Conservation (phyloP, 2,329 filamentous ascomycete species). For the Lithohypha guttulata region DNA sequence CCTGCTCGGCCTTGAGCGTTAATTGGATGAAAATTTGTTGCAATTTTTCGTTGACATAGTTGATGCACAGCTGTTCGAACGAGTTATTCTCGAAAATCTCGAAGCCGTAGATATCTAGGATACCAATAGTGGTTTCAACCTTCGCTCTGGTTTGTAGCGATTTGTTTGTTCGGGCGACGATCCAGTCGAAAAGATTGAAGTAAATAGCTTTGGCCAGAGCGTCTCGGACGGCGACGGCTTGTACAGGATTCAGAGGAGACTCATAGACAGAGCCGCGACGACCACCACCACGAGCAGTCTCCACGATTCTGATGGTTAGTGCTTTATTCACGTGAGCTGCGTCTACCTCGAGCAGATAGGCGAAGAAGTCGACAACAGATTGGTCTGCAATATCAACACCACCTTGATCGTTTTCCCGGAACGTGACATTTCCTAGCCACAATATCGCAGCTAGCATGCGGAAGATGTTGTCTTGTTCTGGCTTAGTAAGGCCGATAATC, state of each 20-base stretch:
- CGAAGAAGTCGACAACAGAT: slow-evolving; percentile 87
- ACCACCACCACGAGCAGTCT: slow-evolving; percentile 52
- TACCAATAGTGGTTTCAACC: slow-evolving; percentile 78
- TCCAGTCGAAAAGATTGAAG: slow-evolving; percentile 97
- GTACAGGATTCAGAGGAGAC: slow-evolving; percentile 72
- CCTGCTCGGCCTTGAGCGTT: slow-evolving; percentile 91
- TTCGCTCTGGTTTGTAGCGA: slow-evolving; percentile 70
- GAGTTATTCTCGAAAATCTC: slow-evolving; percentile 99
- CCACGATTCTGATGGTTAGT: slow-evolving; percentile 78
- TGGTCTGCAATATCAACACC: slow-evolving; percentile 80
- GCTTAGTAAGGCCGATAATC: slow-evolving; percentile 76
- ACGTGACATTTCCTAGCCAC: slow-evolving; percentile 91
- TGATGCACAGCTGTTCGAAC: slow-evolving; percentile 98
- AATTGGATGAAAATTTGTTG: slow-evolving; percentile 99
- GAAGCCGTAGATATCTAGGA: slow-evolving; percentile 97
- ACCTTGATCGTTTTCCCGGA: slow-evolving; percentile 76
- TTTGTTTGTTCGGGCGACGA: slow-evolving; percentile 81
- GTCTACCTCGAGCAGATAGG: slow-evolving; percentile 84
- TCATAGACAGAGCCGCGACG: slow-evolving; percentile 58
- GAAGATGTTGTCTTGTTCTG: slow-evolving; percentile 93
- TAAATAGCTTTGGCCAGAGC: slow-evolving; percentile 93
- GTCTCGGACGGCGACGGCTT: slow-evolving; percentile 78
- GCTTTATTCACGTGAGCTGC: slow-evolving; percentile 70
- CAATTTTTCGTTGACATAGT: slow-evolving; percentile 98
- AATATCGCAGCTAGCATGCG: slow-evolving; percentile 83